Evolutionary conservation across 257 asterid species (phyloP).

Genomic region (Gentiana dahurica): DNA sequence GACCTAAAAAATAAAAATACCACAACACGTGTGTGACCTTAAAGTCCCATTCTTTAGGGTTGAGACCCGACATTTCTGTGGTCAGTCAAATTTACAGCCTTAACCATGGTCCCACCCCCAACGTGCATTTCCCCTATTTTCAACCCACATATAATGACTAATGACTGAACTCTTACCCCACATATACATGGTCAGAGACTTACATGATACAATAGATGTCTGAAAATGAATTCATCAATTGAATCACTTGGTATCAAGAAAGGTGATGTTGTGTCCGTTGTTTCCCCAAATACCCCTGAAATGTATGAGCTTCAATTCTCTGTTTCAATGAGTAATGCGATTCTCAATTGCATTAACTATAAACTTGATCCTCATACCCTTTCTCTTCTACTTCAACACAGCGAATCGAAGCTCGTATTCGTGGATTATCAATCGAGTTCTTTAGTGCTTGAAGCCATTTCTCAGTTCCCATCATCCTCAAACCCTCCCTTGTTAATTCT

Average conservation of each 20-base stretch:
- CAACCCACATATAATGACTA: constrained; percentile 9
- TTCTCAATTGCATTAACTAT: constrained; percentile 37
- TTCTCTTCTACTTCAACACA: constrained; percentile 30
- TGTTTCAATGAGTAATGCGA: constrained; percentile 45
- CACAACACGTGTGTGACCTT: no score
- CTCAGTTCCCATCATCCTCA: constrained; percentile 21
- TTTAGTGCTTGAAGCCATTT: constrained; percentile 28
- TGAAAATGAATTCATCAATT: constrained; percentile 39
- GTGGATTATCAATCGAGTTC: constrained; percentile 26
- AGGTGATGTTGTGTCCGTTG: constrained; percentile 44
- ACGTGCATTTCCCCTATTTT: constrained; percentile 30
- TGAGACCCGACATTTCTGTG: constrained; percentile 32
- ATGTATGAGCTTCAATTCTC: constrained; percentile 63
- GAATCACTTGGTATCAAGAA: constrained; percentile 21
- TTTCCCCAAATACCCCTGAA: constrained; percentile 50
- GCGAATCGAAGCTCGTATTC: constrained; percentile 35
- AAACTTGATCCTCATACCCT: constrained; percentile 38
- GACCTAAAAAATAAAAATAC: no score
- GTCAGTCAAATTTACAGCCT: constrained; percentile 46
- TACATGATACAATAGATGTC: constrained; percentile 29
- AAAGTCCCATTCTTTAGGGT: no score
- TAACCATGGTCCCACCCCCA: constrained; percentile 30
- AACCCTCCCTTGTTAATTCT: constrained; percentile 21
- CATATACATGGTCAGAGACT: constrained; percentile 44
- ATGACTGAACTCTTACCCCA: no score